These are phyloP conservation scores for Coelastrella sp. DNA, from an alignment of 139 green algal genomes.

Conservation along the genomic window DNA sequence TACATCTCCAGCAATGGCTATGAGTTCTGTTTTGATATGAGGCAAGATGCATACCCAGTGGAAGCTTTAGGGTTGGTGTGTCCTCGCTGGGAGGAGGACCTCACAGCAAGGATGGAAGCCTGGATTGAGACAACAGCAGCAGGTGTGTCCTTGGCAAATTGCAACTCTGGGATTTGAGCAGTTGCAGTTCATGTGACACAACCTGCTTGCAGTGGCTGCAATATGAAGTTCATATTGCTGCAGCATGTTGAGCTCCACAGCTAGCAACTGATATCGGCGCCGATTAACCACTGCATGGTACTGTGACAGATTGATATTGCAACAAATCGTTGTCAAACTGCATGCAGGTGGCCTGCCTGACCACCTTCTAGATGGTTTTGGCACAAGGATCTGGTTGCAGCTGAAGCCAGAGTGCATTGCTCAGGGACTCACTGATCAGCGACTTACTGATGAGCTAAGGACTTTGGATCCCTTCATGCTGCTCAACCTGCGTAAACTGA, in stretches of 20 bases:
- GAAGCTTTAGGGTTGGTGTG: constrained; percentile 24
- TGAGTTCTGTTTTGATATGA: constrained; percentile 33
- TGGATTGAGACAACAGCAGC: background rate
- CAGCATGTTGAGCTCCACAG: too few relatives aligned
- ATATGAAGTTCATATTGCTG: too few relatives aligned
- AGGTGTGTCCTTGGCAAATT: too few relatives aligned
- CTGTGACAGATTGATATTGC: too few relatives aligned
- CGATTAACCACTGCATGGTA: too few relatives aligned
- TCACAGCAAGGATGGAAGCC: background rate
- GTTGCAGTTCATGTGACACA: too few relatives aligned
- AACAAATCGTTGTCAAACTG: background rate
- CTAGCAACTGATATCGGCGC: background rate
- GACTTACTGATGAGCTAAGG: background rate
- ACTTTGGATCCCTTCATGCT: constrained; percentile 41
- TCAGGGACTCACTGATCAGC: background rate
- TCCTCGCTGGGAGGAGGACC: constrained; percentile 19
- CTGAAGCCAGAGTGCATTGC: constrained; percentile 10
- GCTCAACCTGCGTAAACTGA: constrained; percentile 39
- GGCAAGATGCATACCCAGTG: background rate
- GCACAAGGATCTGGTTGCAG: constrained; percentile 31
- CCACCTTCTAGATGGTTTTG: background rate
- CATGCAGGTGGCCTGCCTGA: background rate
- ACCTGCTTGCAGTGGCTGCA: background rate
- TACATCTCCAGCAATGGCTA: constrained; percentile 26
- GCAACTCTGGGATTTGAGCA: too few relatives aligned